Conservation (phyloP, 345 rosid genomes). For the Corymbia maculata region DNA sequence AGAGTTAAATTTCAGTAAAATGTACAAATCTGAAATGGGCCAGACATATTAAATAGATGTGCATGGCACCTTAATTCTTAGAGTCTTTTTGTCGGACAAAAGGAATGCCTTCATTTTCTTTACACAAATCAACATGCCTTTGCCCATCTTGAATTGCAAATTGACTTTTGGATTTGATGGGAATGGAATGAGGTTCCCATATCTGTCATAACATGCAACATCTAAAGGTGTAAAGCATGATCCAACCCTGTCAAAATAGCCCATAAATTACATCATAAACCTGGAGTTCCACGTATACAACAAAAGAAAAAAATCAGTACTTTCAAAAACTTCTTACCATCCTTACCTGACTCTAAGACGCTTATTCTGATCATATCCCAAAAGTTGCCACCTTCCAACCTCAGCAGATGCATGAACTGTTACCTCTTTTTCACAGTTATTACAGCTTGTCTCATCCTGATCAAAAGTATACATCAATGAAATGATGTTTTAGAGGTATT, state of each 20-base stretch:
- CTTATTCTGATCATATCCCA: neutral
- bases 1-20: neutral
- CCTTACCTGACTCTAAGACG: neutral
- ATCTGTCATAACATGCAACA: slow-evolving; percentile 43
- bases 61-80: slow-evolving; percentile 32
- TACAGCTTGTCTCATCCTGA: slow-evolving; percentile 27
- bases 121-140: slow-evolving; percentile 2
- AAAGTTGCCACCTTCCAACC: slow-evolving; percentile 38
- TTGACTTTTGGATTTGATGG: slow-evolving; percentile 19
- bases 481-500: neutral
- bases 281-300: neutral
- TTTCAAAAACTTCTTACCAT: neutral
- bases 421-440: slow-evolving; percentile 23
- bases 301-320: neutral
- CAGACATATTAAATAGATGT: neutral
- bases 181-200: slow-evolving; percentile 30
- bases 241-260: slow-evolving; percentile 41
- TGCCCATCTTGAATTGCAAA: slow-evolving; percentile 13
- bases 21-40: neutral
- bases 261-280: neutral
- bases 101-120: slow-evolving; percentile 20
- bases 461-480: neutral
- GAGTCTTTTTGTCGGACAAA: slow-evolving; percentile 16
- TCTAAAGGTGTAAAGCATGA: slow-evolving; percentile 20
- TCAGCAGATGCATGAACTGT: slow-evolving; percentile 27